Conservation (phyloP, 306 rosid genomes). For the Medicago arabica region DNA sequence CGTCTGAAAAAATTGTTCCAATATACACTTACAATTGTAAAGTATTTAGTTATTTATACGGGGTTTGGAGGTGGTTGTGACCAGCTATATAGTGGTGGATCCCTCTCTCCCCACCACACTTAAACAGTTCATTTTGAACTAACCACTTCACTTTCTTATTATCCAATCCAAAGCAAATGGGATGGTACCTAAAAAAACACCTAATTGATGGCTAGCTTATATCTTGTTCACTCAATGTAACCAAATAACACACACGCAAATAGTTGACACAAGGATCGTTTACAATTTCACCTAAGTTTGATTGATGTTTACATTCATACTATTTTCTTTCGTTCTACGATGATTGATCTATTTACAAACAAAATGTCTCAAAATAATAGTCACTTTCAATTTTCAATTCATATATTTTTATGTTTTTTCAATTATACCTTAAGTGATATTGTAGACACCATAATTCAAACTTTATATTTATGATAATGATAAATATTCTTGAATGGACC, state of each 20-base stretch:
- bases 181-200: slow-evolving; percentile 36
- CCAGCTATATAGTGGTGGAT: slow-evolving; percentile 27
- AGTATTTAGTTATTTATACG: not conserved
- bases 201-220: slow-evolving; percentile 24
- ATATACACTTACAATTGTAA: not conserved
- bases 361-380: not conserved
- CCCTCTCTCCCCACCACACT: slow-evolving; percentile 4
- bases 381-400: not conserved
- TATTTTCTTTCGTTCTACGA: not conserved
- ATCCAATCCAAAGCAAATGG: slow-evolving; percentile 11
- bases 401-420: not conserved
- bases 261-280: slow-evolving; percentile 5
- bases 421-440: too few relatives aligned
- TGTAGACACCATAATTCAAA: too few relatives aligned
- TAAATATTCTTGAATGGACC: too few relatives aligned
- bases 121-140: not conserved
- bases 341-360: not conserved
- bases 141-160: not conserved
- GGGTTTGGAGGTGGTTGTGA: not conserved
- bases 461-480: too few relatives aligned
- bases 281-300: slow-evolving; percentile 4
- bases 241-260: not conserved
- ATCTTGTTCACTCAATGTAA: slow-evolving; percentile 7
- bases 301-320: not conserved
- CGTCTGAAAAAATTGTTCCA: not conserved